A percentile compares a stretch with the other conserved stretches of the same genome.
Evolutionary conservation across 2,329 filamentous ascomycete species (phyloP).

Genomic region (Neofusicoccum sp.): DNA sequence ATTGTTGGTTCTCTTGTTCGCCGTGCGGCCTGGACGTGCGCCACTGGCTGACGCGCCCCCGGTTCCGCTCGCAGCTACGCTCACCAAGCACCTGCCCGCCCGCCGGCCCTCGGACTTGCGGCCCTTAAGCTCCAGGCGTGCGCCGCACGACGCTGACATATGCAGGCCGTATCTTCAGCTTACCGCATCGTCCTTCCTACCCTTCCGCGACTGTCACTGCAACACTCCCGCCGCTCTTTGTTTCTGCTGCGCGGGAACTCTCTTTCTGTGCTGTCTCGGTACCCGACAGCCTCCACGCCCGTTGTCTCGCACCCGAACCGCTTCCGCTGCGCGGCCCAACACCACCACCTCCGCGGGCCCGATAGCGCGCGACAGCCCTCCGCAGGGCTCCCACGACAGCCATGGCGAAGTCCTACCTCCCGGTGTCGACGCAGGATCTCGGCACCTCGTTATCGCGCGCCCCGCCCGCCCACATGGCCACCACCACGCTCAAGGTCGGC

Average conservation of each 20-base stretch:
- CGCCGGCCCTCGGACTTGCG: neutral
- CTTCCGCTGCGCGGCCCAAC: neutral
- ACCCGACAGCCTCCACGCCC: neutral
- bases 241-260: too few relatives aligned
- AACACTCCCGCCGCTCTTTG: too few relatives aligned
- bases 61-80: too few relatives aligned
- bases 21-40: slow-evolving; percentile 12
- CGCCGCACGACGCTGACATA: slow-evolving; percentile 11
- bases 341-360: neutral
- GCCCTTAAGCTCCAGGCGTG: neutral
- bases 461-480: slow-evolving; percentile 66
- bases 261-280: neutral
- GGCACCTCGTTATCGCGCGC: neutral
- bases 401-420: slow-evolving; percentile 33
- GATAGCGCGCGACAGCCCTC: neutral
- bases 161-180: slow-evolving; percentile 18
- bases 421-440: slow-evolving; percentile 25
- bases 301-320: neutral
- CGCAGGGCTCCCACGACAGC: slow-evolving; percentile 13
- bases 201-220: too few relatives aligned
- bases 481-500: slow-evolving; percentile 85
- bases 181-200: slow-evolving; percentile 5
- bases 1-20: slow-evolving; percentile 7
- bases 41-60: neutral
- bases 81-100: neutral